Evolutionary conservation across 257 asterid species (phyloP).

Genomic region (Linaria vulgaris): DNA sequence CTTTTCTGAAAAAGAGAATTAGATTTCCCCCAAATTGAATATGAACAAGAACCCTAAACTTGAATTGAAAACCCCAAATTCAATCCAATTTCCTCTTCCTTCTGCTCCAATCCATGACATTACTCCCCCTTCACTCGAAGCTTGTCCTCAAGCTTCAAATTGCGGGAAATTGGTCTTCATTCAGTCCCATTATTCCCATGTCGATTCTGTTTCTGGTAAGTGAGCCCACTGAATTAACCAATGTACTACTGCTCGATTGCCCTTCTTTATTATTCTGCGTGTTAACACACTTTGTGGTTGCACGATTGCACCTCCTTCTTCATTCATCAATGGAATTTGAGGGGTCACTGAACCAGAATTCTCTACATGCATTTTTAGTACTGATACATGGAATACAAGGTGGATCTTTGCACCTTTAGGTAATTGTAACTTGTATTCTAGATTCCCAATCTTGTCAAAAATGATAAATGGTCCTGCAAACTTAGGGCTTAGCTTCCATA

Average conservation of each 20-base stretch:
- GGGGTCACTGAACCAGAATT: no score
- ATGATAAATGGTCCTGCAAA: background rate
- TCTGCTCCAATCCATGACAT: no score
- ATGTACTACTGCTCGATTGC: background rate
- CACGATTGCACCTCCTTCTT: background rate
- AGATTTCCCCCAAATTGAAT: no score
- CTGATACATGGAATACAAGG: conserved; percentile 7
- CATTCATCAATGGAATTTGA: background rate
- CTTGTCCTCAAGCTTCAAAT: no score
- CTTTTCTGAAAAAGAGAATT: no score
- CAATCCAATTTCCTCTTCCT: no score
- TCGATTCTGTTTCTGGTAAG: background rate
- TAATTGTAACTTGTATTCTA: background rate
- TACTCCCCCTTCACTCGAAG: no score
- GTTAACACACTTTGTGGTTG: background rate
- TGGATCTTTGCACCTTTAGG: background rate
- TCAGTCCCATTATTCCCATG: conserved; percentile 1
- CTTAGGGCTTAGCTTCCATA: background rate
- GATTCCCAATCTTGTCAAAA: background rate
- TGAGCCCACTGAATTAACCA: background rate
- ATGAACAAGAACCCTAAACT: no score
- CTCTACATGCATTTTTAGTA: background rate
- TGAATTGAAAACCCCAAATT: no score
- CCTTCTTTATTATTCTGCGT: background rate
- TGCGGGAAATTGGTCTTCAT: no score